Base-by-base conservation (phyloP, 169 alveolate species). In the Eimeria brunetti region DNA sequence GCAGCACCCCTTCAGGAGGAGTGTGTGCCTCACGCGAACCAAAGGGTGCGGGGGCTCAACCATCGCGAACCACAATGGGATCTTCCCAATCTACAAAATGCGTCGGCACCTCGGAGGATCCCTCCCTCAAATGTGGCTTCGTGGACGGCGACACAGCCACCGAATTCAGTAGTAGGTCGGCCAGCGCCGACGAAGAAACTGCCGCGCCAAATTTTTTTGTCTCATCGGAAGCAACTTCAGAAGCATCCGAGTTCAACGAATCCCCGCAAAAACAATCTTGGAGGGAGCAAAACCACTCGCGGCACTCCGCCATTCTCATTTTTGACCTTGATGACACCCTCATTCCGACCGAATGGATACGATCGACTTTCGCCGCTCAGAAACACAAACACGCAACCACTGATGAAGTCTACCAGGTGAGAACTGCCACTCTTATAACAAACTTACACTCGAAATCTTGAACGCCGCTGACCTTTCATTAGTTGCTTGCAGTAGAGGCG, bases 281-380 rank as follows among this genome's bases (percentile, higher is more conserved):
- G 33, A 16, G 11, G 6, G 60, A 44, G 8, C 22, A 22, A 33
- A 44, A 36, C 27, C 75, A 60, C 46, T 56, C 80, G 2, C 75
- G 91, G 62, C 91, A 84, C 60, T 91, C 96, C 33, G 86, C 97
- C 51, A 71, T 96, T 20, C 90, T 96, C 44, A 97, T 97, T 60
- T 97, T 97, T 95, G 98, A 97, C 93, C 94, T 97, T 56, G 98
- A 97, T 67, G 98, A 97, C 86, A 97, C 98, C 36, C 91, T 97
- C 41, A 97, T 97, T 76, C 98, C 98, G 64, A 97, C 98, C 6
- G 97, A 96, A 88, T 97, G 98, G 98, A 97, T 97, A 41, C 81
- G 98, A 71, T 91, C 92, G 73, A 18, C 92, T 16, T 91, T 78
- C 88, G 95, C 91, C 9, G 90, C 81, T 49, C 95, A 80, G 64